Base-by-base conservation (phyloP, 1,284 basidiomycete species). In the Tremellales sp. region DNA sequence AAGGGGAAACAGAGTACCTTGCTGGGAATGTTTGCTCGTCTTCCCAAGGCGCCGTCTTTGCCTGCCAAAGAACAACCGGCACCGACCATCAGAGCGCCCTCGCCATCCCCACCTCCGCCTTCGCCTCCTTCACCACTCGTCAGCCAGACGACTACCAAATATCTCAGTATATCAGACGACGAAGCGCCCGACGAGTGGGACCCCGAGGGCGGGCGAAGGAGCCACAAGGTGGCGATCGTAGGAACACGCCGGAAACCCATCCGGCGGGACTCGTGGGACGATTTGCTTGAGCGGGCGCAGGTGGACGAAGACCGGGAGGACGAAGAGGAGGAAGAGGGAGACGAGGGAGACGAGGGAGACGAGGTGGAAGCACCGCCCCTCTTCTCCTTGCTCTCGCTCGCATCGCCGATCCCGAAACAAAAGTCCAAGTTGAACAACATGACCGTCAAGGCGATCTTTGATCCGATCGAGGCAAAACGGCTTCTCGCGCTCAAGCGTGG, bases 131-230 rank as follows among this genome's bases (percentile, higher is more conserved):
- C 39, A 24, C n/a, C n/a, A n/a, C n/a, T n/a, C n/a, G n/a, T n/a
- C n/a, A n/a, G n/a, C n/a, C n/a, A n/a, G n/a, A n/a, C n/a, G n/a
- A n/a, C n/a, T n/a, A n/a, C n/a, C n/a, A 59, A 56, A 39, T 36
- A 59, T 3, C 13, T 70, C 21, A 34, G 50, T 9, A 40, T 68
- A 4, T 61, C 59, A 2, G 63, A 66, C 21, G 68, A 65, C 35
- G 65, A 64, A 38, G 34, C 35, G 25, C n/a, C n/a, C n/a, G 65
- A 66, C 42, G 65, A 66, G 45, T 66, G 56, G 54, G 64, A 65
- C 42, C 58, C 61, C 8, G 65, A 64, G 40, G 58, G 52, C 1
- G 57, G 58, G 10, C 29, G 43, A 14, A 36, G 51, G 5, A 42
- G 39, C n/a, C 50, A 43, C 10, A 32, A 50, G 25, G 53, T 66